These are phyloP conservation scores for Diversispora eburnea DNA, from an alignment of 192 early-diverging fungal species.

Conservation along the genomic window DNA sequence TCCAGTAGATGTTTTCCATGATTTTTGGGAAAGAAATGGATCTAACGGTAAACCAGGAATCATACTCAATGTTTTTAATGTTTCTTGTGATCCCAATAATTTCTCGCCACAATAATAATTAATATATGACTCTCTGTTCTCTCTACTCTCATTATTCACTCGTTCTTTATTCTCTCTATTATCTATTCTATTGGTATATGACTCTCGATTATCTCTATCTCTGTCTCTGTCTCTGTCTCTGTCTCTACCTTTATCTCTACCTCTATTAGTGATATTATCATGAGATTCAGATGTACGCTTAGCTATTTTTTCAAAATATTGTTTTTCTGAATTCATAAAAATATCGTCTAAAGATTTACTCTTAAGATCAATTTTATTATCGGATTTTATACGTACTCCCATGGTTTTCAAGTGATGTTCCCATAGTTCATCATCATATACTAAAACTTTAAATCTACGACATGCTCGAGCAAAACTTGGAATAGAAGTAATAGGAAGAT, in stretches of 20 bases:
- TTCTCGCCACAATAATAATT: constrained; percentile 19
- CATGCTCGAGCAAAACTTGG: constrained; percentile 56
- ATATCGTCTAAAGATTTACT: constrained; percentile 1
- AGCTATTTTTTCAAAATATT: constrained; percentile 30
- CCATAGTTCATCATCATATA: constrained; percentile 75
- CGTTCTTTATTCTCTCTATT: too few species aligned
- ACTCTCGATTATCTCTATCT: too few species aligned
- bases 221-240: too few species aligned
- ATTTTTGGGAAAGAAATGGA: constrained; percentile 41
- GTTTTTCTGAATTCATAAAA: constrained; percentile 26
- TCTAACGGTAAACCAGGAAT: constrained; percentile 49
- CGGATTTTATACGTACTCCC: constrained; percentile 45
- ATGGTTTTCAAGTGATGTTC: constrained; percentile 58
- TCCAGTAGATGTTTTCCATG: constrained; percentile 47
- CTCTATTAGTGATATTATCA: not conserved
- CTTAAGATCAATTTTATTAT: not conserved
- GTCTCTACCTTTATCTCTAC: too few species aligned
- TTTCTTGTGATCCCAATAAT: constrained; percentile 24
- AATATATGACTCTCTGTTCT: not conserved
- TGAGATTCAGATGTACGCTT: constrained; percentile 20
- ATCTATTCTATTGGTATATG: too few species aligned
- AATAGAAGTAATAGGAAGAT: constrained; percentile 45
- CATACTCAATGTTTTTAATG: constrained; percentile 16
- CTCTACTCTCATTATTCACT: not conserved
- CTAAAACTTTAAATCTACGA: constrained; percentile 73